Percentiles rank a stretch among this genome's conserved stretches.
phyloP scores from a whole-genome alignment of 2,329 filamentous ascomycete genomes.

The Clarireedia hainanense region DNA sequence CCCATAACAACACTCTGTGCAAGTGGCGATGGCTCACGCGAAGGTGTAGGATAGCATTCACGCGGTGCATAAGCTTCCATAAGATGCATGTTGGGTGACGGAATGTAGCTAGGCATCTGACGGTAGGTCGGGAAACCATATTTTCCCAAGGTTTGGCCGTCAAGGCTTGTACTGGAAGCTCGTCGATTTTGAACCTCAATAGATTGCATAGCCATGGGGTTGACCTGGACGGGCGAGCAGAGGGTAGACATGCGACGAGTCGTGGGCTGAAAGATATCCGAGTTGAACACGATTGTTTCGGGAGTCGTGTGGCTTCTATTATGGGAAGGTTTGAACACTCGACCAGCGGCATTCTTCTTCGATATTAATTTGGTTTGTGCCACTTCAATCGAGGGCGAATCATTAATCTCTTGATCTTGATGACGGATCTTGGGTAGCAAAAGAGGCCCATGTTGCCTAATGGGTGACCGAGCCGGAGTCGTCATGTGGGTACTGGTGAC shows the following conservation, averaged over 20 bases:
- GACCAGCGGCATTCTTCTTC: constrained; percentile 19
- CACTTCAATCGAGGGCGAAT: constrained; percentile 32
- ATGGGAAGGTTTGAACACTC: constrained; percentile 40
- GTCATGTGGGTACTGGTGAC: constrained; percentile 61
- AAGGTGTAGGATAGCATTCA: constrained; percentile 27
- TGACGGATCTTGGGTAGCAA: constrained; percentile 79
- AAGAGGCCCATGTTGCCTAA: constrained; percentile 70
- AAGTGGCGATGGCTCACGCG: constrained; percentile 39
- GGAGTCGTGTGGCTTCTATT: constrained; percentile 54
- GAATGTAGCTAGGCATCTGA: constrained; percentile 54
- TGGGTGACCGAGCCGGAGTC: constrained; percentile 63
- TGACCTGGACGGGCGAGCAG: constrained; percentile 24
- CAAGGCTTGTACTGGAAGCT: constrained; percentile 60
- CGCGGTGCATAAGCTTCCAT: constrained; percentile 38
- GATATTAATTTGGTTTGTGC: constrained; percentile 49
- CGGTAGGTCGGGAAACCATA: constrained; percentile 83
- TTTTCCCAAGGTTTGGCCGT: constrained; percentile 56
- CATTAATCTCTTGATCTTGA: constrained; percentile 71
- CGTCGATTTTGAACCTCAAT: constrained; percentile 42
- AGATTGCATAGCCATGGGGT: constrained; percentile 23
- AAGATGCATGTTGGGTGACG: constrained; percentile 20
- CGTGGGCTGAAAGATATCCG: constrained; percentile 20
- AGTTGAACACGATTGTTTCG: constrained; percentile 39
- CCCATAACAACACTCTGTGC: constrained; percentile 26
- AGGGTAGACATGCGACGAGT: constrained; percentile 26